These are phyloP conservation scores for Neonectria sp. DNA, from an alignment of 2,329 filamentous ascomycete genomes.

Conservation along the genomic window DNA sequence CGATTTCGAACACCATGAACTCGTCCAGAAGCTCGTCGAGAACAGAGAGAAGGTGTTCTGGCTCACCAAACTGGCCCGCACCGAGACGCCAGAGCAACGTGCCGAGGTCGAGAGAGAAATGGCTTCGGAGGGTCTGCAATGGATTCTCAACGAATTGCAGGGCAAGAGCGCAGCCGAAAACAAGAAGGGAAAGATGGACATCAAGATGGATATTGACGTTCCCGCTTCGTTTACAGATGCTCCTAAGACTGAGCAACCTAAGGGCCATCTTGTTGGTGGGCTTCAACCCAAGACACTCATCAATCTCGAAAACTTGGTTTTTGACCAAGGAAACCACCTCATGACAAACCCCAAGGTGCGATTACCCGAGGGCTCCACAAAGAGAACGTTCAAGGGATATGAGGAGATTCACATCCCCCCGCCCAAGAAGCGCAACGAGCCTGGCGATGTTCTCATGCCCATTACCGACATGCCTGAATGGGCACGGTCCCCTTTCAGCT, in stretches of 20 bases:
- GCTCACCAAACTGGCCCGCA: constrained; percentile 89
- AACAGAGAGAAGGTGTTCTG: constrained; percentile 97
- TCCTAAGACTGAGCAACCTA: constrained; percentile 69
- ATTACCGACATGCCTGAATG: constrained; percentile 93
- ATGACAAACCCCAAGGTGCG: constrained; percentile 99
- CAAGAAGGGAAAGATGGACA: constrained; percentile 80
- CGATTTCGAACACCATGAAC: constrained; percentile 95
- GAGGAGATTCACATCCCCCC: constrained; percentile 98
- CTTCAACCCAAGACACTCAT: constrained; percentile 89
- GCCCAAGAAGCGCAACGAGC: constrained; percentile 88
- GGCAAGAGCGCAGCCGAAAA: constrained; percentile 76
- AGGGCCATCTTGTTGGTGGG: constrained; percentile 82
- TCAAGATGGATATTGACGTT: constrained; percentile 95
- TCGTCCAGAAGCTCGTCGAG: constrained; percentile 90
- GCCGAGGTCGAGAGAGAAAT: constrained; percentile 90
- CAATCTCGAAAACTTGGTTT: constrained; percentile 95
- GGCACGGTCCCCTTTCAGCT: constrained; percentile 89
- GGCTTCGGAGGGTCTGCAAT: constrained; percentile 86
- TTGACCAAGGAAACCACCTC: constrained; percentile 97
- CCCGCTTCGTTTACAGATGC: constrained; percentile 70
- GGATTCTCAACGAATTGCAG: constrained; percentile 89
- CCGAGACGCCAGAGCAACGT: constrained; percentile 84
- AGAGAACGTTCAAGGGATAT: constrained; percentile 96
- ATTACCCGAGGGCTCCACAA: constrained; percentile 93
- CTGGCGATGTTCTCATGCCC: constrained; percentile 85